A percentile compares a stretch with the other conserved stretches of the same genome.
Evolutionary conservation across 805 yeast genomes (phyloP).

Genomic region (Starmerella sp.): DNA sequence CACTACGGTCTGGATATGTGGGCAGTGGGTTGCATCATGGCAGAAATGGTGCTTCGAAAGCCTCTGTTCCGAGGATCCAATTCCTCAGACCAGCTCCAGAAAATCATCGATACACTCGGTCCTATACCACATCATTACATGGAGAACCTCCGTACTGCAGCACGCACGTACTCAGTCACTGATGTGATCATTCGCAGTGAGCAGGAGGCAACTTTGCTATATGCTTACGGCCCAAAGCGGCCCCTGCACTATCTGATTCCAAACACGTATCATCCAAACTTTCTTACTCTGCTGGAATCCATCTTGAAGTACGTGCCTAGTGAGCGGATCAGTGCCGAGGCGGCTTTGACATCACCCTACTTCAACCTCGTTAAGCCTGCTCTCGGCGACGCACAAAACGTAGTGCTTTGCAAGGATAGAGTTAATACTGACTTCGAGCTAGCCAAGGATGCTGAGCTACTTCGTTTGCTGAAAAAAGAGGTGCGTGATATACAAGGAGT

Average conservation of each 20-base stretch:
- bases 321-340: slow-evolving; percentile 42
- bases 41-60: slow-evolving; percentile 67
- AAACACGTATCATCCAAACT: background rate
- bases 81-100: slow-evolving; percentile 57
- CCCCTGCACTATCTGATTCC: slow-evolving; percentile 13
- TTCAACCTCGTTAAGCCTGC: slow-evolving; percentile 42
- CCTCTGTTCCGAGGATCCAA: slow-evolving; percentile 73
- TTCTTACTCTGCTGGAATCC: slow-evolving; percentile 37
- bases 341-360: slow-evolving; percentile 48
- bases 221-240: background rate
- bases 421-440: slow-evolving; percentile 10
- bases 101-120: slow-evolving; percentile 61
- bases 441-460: background rate
- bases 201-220: background rate
- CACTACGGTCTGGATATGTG: slow-evolving; percentile 61
- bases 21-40: slow-evolving; percentile 88
- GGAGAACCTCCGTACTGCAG: background rate
- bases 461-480: background rate
- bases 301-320: slow-evolving; percentile 57
- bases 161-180: background rate
- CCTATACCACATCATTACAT: slow-evolving; percentile 38
- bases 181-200: background rate
- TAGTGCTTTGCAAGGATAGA: background rate
- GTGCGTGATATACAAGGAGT: background rate
- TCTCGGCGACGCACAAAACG: slow-evolving; percentile 6